A percentile compares a stretch with the other conserved stretches of the same genome.
Conservation (phyloP, 2,329 filamentous ascomycete genomes). For the Hypoxylon sp. region DNA sequence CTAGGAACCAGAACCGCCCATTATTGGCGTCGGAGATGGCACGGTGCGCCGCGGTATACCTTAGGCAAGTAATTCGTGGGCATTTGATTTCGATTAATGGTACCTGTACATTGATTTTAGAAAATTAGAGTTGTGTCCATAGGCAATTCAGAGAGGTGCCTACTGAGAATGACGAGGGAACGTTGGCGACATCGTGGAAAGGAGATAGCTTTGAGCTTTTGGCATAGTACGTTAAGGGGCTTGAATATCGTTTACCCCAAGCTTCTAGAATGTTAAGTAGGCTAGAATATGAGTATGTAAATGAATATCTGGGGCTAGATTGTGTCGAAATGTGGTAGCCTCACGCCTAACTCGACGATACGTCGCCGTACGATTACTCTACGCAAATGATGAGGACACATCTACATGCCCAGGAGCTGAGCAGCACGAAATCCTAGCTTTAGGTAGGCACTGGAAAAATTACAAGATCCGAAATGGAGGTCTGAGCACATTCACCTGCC, state of each 20-base stretch:
- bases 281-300: neutral
- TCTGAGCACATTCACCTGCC: constrained; percentile 30
- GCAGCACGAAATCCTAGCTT: neutral
- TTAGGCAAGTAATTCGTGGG: neutral
- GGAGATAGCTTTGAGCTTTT: neutral
- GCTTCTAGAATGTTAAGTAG: neutral
- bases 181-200: neutral
- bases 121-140: neutral
- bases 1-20: too few relatives aligned
- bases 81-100: neutral
- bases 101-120: neutral
- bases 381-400: neutral
- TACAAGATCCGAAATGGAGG: constrained; percentile 16
- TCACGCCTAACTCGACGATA: neutral
- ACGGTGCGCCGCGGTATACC: neutral
- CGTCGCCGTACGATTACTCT: neutral
- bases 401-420: neutral
- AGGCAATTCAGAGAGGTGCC: neutral
- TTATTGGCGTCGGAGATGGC: neutral
- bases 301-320: neutral
- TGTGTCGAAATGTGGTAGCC: neutral
- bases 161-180: neutral
- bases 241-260: neutral
- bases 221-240: neutral
- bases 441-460: constrained; percentile 8